Evolutionary conservation across 371 early-diverging fungal species (phyloP).

Genomic region (Mycotypha africana): DNA sequence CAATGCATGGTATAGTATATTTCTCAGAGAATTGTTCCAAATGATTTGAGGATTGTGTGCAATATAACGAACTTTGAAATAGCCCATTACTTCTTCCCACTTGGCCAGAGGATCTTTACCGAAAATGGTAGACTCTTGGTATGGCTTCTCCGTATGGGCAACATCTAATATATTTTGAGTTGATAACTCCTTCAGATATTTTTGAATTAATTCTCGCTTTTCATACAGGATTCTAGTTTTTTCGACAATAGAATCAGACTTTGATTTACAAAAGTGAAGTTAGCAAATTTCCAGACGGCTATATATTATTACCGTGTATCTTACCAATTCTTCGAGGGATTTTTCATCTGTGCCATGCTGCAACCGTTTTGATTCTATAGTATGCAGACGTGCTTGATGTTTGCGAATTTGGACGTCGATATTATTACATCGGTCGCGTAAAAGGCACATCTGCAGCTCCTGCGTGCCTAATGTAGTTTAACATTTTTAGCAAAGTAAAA

Average conservation of each 20-base stretch:
- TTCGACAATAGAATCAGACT: constrained; percentile 37
- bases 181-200: constrained; percentile 27
- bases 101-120: constrained; percentile 24
- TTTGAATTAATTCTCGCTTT: constrained; percentile 37
- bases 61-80: constrained; percentile 43
- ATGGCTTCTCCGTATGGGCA: neutral
- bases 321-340: constrained; percentile 13
- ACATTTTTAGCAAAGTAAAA: too few species aligned
- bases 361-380: constrained; percentile 25
- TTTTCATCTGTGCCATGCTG: constrained; percentile 9
- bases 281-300: too few species aligned
- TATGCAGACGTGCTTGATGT: constrained; percentile 34
- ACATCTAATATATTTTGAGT: constrained; percentile 21
- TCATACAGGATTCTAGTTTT: constrained; percentile 40
- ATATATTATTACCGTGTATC: too few species aligned
- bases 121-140: constrained; percentile 29
- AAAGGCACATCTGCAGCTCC: constrained; percentile 48
- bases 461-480: constrained; percentile 44
- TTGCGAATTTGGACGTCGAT: constrained; percentile 58
- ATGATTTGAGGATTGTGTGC: constrained; percentile 48
- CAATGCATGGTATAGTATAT: constrained; percentile 40
- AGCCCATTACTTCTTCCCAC: constrained; percentile 43
- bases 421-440: constrained; percentile 48
- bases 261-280: too few species aligned
- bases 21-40: constrained; percentile 49